A percentile compares a stretch with the other conserved stretches of the same genome.
Evolutionary conservation across 2,329 filamentous ascomycete genomes (phyloP).

Genomic region (Hypoxylon sp.): DNA sequence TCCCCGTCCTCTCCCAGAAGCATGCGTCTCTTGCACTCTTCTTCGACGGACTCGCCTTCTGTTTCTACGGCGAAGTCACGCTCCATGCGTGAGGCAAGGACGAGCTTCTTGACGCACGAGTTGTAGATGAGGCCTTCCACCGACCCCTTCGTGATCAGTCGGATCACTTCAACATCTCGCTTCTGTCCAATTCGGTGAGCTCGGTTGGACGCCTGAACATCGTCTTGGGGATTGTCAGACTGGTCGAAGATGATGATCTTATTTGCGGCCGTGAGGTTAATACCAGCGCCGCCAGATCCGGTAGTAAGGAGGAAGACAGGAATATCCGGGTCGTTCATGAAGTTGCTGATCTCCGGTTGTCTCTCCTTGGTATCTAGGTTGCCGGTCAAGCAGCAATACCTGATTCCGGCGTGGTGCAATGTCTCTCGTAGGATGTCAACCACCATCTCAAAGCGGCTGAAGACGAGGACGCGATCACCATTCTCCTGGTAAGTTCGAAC

Average conservation of each 20-base stretch:
- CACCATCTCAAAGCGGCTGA: conserved; percentile 91
- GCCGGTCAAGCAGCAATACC: conserved; percentile 88
- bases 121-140: conserved; percentile 95
- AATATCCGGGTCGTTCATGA: conserved; percentile 78
- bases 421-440: conserved; percentile 90
- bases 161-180: conserved; percentile 87
- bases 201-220: conserved; percentile 97
- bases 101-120: conserved; percentile 90
- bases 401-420: conserved; percentile 74
- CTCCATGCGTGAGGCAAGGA: conserved; percentile 68
- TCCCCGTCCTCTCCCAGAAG: conserved; percentile 39
- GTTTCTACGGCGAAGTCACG: conserved; percentile 72
- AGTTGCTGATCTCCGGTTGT: conserved; percentile 88
- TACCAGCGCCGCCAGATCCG: conserved; percentile 93
- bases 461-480: conserved; percentile 87
- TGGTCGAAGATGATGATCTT: conserved; percentile 98
- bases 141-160: conserved; percentile 80
- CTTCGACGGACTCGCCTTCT: conserved; percentile 50
- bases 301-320: conserved; percentile 94
- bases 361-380: conserved; percentile 82
- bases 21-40: conserved; percentile 47
- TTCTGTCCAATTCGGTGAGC: conserved; percentile 95
- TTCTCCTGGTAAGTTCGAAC: conserved; percentile 76
- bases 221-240: conserved; percentile 97
- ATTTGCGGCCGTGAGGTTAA: conserved; percentile 94